Evolutionary conservation across 768 basidiomycete species (phyloP), one percentile per base, ranked within the genome.

Genomic region (Tricholoma bakamatsutake): DNA sequence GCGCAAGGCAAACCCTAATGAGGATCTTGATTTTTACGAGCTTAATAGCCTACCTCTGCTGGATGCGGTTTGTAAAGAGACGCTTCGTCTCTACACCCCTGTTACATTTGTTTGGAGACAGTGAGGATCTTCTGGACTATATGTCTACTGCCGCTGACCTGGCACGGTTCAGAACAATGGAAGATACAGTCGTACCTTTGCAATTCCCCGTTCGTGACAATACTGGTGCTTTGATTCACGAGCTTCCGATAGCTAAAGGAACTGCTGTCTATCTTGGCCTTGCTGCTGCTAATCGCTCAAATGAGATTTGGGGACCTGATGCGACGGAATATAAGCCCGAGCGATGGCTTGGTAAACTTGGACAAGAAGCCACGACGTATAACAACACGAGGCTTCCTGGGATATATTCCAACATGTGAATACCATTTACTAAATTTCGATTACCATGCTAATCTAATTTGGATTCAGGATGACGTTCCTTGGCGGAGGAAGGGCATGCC

Each of bases 261-360:
- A 79, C 77, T 37, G 33, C 62, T 52, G 50, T 77, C 56, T 54
- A 69, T 63, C 45, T 70, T 52, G 67, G 74, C 37, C 37, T 72
- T 24, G 45, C 64, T 39, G 58, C 58, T 18, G 55, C 70, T 2
- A 80, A 80, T 56, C 64, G 69, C 0, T 71, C 71, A 43, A 67
- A 66, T 15, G 67, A 68, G 11, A 58, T 80, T 15, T 82, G 78
- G 79, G 80, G 79, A 9, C 68, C 71, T 2, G 79, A 81, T 57
- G 74, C 75, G 2, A 37, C 66, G 12, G 74, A 78, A 56, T 80
- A 76, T 71, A 79, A 76, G 48, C 79, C 79, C 0, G 78, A 80
- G 56, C 63, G 80, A 17, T 82, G 80, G 80, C 62, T 80, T 3
- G 63, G 63, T 1, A 55, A 62, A 35, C 64, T 56, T 33, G 57